Evolutionary conservation across 2,329 filamentous ascomycete genomes (phyloP).

Genomic region (Cladorrhinum sp.): DNA sequence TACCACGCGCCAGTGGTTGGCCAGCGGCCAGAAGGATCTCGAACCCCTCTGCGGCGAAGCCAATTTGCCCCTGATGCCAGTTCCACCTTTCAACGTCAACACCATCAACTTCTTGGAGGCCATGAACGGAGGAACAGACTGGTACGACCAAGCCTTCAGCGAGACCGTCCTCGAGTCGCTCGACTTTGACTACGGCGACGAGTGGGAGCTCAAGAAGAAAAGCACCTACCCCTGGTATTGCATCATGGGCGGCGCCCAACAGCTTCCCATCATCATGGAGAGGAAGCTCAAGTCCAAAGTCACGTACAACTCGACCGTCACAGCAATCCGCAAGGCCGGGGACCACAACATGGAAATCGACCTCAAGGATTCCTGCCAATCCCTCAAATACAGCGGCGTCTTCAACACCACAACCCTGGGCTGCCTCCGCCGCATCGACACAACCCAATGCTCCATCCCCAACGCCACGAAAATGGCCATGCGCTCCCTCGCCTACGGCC

Average conservation of each 20-base stretch:
- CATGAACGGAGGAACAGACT: conserved; percentile 13
- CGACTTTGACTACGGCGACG: conserved; percentile 17
- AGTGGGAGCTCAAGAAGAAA: not conserved
- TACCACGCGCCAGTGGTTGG: conserved; percentile 14
- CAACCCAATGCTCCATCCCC: conserved; percentile 23
- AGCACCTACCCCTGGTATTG: conserved; percentile 13
- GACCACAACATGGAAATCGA: not conserved
- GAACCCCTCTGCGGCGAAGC: too few species aligned
- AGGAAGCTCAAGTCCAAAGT: not conserved
- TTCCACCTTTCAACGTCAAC: conserved; percentile 6
- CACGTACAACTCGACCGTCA: not conserved
- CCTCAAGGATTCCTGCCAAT: too few species aligned
- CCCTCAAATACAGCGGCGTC: conserved; percentile 29
- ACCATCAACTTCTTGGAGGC: conserved; percentile 18
- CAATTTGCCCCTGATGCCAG: too few species aligned
- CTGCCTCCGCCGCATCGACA: conserved; percentile 32
- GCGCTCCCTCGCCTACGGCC: conserved; percentile 32
- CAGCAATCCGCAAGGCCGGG: not conserved
- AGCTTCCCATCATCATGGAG: conserved; percentile 12
- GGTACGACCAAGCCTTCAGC: conserved; percentile 23
- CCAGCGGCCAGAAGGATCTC: not conserved
- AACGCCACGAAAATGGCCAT: conserved; percentile 31
- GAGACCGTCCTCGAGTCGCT: conserved; percentile 21
- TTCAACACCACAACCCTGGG: conserved; percentile 34
- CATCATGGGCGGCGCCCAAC: conserved; percentile 20